Percentiles rank a stretch among this genome's conserved stretches.
These are phyloP conservation scores for Paxillus ammoniavirescens DNA, from an alignment of 768 basidiomycete species.

Conservation along the genomic window DNA sequence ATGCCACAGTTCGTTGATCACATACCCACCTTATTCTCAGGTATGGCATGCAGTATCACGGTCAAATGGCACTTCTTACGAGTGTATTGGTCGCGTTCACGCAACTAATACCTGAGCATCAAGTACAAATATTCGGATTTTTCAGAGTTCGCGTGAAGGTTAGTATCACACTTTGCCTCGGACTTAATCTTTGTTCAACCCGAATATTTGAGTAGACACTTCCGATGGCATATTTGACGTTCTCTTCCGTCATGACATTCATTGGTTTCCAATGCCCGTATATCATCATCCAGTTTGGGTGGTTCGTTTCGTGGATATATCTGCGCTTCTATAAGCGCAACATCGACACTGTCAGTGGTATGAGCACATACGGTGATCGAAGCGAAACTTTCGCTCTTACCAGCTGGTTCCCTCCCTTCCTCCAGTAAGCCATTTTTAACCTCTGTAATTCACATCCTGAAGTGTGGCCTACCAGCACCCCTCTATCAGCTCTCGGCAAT, in stretches of 20 bases:
- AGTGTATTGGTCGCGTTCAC: slow-evolving; percentile 94
- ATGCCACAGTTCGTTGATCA: slow-evolving; percentile 1
- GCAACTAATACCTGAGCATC: slow-evolving; percentile 96
- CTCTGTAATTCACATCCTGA: background rate
- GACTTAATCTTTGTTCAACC: background rate
- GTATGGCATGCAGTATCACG: slow-evolving; percentile 87
- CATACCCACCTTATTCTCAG: slow-evolving; percentile 40
- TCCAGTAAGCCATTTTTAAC: slow-evolving; percentile 66
- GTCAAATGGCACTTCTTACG: slow-evolving; percentile 88
- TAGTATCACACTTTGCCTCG: slow-evolving; percentile 8
- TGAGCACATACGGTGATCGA: slow-evolving; percentile 83
- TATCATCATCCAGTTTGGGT: slow-evolving; percentile 98
- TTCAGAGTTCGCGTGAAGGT: slow-evolving; percentile 91
- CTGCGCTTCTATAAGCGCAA: slow-evolving; percentile 96
- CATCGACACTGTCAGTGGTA: slow-evolving; percentile 59
- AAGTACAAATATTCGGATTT: slow-evolving; percentile 88
- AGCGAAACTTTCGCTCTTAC: slow-evolving; percentile 95
- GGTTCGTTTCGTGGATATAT: slow-evolving; percentile 95
- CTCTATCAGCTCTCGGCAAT: slow-evolving; percentile 66
- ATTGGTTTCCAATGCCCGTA: slow-evolving; percentile 86
- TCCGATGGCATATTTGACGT: slow-evolving; percentile 91
- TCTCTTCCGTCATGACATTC: slow-evolving; percentile 83
- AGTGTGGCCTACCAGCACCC: slow-evolving; percentile 48
- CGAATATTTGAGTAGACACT: slow-evolving; percentile 54
- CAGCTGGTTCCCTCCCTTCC: slow-evolving; percentile 94